Evolutionary conservation across 2,329 filamentous ascomycete species (phyloP), one percentile per base, ranked within the genome.

Genomic region (Botrytis sinoallii): DNA sequence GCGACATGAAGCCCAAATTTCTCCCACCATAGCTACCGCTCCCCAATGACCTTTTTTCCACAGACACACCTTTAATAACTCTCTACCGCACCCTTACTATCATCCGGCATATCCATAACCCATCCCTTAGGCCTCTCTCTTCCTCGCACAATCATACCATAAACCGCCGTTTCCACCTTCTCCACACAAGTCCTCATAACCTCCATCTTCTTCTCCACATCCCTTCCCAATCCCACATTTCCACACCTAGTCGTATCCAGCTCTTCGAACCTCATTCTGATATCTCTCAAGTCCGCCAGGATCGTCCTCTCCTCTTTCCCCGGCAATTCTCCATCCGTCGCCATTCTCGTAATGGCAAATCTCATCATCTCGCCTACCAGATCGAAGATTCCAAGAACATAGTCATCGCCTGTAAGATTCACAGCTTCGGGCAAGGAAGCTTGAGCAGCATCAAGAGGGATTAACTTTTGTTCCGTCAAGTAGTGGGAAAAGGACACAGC

Each of bases 351-450:
- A 69, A 97, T 96, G 0, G 94, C 94, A 83, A 98, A 98, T 44
- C 95, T 89, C 96, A 99, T 99, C 85, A 98, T 87, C 84, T 99
- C 96, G 57, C 96, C 96, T 1, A 95, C 95, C 78, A 98, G 88
- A 82, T 99, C 96, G 80, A 97, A 98, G 3, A 99, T 84, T 14
- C 95, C 96, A 76, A 96, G 91, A 74, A 97, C 84, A 81, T 97
- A 98, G 82, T 99, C 96, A 72, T 95, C 90, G 40, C 90, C 87
- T 1, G 92, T 93, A 32, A 98, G 85, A 0, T 85, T 79, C 3
- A 98, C 87, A 1, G 85, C 86, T 0, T 84, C 81, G 10, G 81
- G 77, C 12, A 90, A 81, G 3, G 84, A 82, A 0, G 79, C 83
- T 44, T 85, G 82, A 0, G 92, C 87, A 72, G 93, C 88, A 0